phyloP scores from a whole-genome alignment of 805 yeast species.

The Danielozyma ontarioensis region DNA sequence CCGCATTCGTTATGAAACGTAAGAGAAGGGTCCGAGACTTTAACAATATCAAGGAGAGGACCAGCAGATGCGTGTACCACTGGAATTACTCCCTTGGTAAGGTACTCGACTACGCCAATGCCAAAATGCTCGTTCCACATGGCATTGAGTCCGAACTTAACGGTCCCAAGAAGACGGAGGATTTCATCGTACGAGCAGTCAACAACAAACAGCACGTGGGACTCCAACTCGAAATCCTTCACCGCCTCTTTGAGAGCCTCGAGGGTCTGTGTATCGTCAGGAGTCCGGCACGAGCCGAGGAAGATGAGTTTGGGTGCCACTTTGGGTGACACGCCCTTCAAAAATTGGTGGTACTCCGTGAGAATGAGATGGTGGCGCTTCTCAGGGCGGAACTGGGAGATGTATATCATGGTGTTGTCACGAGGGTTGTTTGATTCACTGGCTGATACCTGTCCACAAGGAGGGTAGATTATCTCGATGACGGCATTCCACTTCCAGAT shows the following conservation, averaged over 20 bases:
- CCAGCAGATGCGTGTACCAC: constrained; percentile 95
- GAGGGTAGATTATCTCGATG: constrained; percentile 69
- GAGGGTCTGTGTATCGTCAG: constrained; percentile 59
- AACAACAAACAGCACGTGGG: constrained; percentile 50
- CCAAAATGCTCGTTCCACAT: constrained; percentile 99
- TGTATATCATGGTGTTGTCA: constrained; percentile 43
- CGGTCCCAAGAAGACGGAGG: constrained; percentile 43
- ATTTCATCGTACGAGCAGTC: constrained; percentile 73
- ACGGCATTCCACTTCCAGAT: constrained; percentile 52
- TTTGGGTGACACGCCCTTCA: constrained; percentile 18
- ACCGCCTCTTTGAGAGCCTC: constrained; percentile 39
- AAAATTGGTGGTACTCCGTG: constrained; percentile 54
- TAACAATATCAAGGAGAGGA: constrained; percentile 83
- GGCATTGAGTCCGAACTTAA: constrained; percentile 81
- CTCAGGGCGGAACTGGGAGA: constrained; percentile 95
- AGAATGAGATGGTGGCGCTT: constrained; percentile 79
- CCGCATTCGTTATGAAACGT: constrained; percentile 54
- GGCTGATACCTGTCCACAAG: constrained; percentile 67
- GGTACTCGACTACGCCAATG: constrained; percentile 90
- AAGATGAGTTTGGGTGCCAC: constrained; percentile 56
- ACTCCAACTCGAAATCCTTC: constrained; percentile 22
- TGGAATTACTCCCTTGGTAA: constrained; percentile 82
- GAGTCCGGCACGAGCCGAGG: constrained; percentile 79
- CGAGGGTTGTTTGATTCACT: constrained; percentile 19
- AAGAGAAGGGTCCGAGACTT: constrained; percentile 6